Evolutionary conservation across 192 early-diverging fungal species (phyloP).

Genomic region (Polychytrium aggregatum): DNA sequence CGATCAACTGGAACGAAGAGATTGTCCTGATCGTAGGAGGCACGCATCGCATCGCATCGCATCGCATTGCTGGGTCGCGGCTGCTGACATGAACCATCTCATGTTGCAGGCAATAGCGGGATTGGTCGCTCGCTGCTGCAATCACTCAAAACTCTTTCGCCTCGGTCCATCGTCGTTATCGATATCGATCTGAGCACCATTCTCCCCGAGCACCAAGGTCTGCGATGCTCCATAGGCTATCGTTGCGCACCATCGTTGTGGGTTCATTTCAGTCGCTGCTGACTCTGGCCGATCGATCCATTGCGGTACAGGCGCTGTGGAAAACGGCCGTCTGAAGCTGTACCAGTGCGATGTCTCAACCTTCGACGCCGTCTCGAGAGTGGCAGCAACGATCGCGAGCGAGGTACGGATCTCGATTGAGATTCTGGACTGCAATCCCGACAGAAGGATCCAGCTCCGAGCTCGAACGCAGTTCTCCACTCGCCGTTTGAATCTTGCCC

Average conservation of each 20-base stretch:
- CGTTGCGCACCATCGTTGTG: too few species aligned
- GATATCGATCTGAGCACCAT: constrained; percentile 26
- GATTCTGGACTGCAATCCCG: constrained; percentile 40
- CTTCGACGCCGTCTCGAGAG: too few species aligned
- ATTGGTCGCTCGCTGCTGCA: not conserved
- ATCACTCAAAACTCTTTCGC: constrained; percentile 30
- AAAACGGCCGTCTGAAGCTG: too few species aligned
- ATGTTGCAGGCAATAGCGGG: not conserved
- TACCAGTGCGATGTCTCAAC: too few species aligned
- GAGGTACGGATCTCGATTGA: constrained; percentile 36
- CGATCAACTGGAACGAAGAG: constrained; percentile 47
- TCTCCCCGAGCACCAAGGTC: too few species aligned
- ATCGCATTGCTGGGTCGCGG: not conserved
- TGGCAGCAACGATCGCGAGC: too few species aligned
- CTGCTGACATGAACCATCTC: not conserved
- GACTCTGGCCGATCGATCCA: too few species aligned
- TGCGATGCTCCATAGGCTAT: too few species aligned
- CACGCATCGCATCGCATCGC: constrained; percentile 3
- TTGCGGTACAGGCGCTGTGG: too few species aligned
- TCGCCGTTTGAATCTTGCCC: not conserved
- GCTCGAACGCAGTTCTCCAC: constrained; percentile 27
- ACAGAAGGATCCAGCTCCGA: constrained; percentile 33
- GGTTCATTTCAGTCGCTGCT: too few species aligned
- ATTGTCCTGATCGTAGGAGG: constrained; percentile 57
- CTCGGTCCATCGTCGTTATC: constrained; percentile 39